phyloP scores from a whole-genome alignment of 1,284 basidiomycete genomes.

The Gomphus sp. region DNA sequence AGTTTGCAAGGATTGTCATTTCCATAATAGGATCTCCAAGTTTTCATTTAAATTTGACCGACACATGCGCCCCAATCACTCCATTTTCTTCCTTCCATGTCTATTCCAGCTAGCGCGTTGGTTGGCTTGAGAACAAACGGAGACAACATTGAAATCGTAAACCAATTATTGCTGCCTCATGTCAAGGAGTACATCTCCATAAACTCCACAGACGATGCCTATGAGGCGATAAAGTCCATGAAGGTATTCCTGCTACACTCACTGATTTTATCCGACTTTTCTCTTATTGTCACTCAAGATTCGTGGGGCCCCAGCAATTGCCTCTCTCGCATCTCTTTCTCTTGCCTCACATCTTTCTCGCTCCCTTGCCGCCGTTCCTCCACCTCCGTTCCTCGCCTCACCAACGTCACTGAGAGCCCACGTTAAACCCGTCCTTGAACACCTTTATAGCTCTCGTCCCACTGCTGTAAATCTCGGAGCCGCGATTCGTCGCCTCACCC shows the following conservation, averaged over 20 bases:
- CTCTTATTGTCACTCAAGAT: slow-evolving; percentile 37
- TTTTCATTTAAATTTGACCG: not conserved
- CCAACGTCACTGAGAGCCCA: slow-evolving; percentile 39
- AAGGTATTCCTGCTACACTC: slow-evolving; percentile 39
- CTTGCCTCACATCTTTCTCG: slow-evolving; percentile 54
- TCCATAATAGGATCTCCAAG: not conserved
- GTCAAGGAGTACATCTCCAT: slow-evolving; percentile 67
- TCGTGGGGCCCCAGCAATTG: slow-evolving; percentile 91
- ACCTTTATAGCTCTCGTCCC: slow-evolving; percentile 79
- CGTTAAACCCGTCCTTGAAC: slow-evolving; percentile 52
- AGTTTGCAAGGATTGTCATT: not conserved
- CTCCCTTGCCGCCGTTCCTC: slow-evolving; percentile 32
- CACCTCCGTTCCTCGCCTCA: slow-evolving; percentile 42
- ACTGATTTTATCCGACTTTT: not conserved
- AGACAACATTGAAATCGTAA: slow-evolving; percentile 71
- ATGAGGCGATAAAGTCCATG: slow-evolving; percentile 90
- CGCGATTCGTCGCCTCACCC: slow-evolving; percentile 64
- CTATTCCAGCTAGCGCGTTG: slow-evolving; percentile 6
- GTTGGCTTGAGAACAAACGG: slow-evolving; percentile 30
- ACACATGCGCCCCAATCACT: not conserved
- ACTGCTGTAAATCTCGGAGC: slow-evolving; percentile 90
- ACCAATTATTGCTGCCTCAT: slow-evolving; percentile 82
- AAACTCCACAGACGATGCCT: slow-evolving; percentile 67
- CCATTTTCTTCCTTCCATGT: slow-evolving; percentile 2
- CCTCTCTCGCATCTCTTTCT: slow-evolving; percentile 77